Evolutionary conservation across 345 rosid genomes (phyloP), one percentile per base, ranked within the genome.

Genomic region (Eucalyptus globulus): DNA sequence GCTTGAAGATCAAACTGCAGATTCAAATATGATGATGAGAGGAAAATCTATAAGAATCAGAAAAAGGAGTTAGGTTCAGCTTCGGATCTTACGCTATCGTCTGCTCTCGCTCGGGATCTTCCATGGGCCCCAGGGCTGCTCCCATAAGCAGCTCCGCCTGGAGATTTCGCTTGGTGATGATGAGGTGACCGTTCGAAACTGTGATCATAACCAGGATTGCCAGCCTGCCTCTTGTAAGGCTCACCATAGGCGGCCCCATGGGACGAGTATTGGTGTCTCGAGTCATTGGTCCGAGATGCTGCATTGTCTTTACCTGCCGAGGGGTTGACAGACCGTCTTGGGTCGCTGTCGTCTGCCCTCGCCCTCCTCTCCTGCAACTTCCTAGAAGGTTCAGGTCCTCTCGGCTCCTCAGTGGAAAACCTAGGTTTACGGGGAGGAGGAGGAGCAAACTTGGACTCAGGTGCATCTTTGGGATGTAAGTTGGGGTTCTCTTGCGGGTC

Each of bases 401-500:
- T 91, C 89, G 89, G 92, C 86, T 90, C 93, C 56, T 49, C 83
- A 26, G 47, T 21, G 47, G 47, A 13, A 76, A 76, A 24, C 45
- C 47, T 76, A 26, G 83, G 47, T 6, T 40, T 76, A 40, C 4
- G 45, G 45, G 15, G 47, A 87, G 94, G 86, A 60, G 95, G 87
- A 67, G 95, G 91, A 91, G 96, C 92, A 91, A 90, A 89, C 86
- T 80, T 89, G 90, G 92, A 90, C 81, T 91, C 91, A 89, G 93
- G 87, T 85, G 89, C 89, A 65, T 86, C 22, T 26, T 89, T 90
- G 53, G 87, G 86, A 88, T 88, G 90, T 7, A 92, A 80, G 87
- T 93, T 94, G 0, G 95, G 95, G 92, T 92, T 89, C 86, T 95
- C 96, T 72, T 94, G 91, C 2, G 97, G 98, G 86, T 97, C 99